Conservation (phyloP, 1,284 basidiomycete genomes). For the Coniophora puteana region DNA sequence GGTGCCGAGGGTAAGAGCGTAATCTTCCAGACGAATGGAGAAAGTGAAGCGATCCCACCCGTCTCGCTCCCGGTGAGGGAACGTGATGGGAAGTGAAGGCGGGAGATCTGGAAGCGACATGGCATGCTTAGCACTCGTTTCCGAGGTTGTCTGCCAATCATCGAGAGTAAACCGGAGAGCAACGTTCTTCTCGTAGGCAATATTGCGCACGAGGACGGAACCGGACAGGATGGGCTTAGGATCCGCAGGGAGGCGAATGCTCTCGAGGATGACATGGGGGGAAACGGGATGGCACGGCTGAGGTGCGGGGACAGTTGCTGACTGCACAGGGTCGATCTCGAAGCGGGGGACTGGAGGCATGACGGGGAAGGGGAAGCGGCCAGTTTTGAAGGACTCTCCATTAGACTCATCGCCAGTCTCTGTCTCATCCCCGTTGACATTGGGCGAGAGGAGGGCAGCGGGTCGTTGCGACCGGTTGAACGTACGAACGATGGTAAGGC, state of each 20-base stretch:
- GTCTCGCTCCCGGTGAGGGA: conserved; percentile 8
- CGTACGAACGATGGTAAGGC: conserved; percentile 79
- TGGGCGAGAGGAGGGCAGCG: conserved; percentile 36
- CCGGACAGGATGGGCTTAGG: conserved; percentile 48
- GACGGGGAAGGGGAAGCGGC: conserved; percentile 34
- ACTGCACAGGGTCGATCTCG: conserved; percentile 38
- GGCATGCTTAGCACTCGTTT: conserved; percentile 71
- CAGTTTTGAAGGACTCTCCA: conserved; percentile 35
- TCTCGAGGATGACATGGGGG: conserved; percentile 45
- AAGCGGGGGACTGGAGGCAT: conserved; percentile 57
- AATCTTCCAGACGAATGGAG: conserved; percentile 71
- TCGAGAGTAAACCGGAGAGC: conserved; percentile 90
- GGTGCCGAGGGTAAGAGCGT: conserved; percentile 61
- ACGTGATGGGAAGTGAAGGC: conserved; percentile 31
- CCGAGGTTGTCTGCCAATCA: conserved; percentile 90
- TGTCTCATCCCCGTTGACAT: conserved; percentile 57
- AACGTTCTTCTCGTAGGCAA: conserved; percentile 86
- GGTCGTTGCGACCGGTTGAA: conserved; percentile 85
- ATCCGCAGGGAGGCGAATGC: conserved; percentile 35
- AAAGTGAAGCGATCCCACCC: conserved; percentile 60
- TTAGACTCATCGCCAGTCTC: no score
- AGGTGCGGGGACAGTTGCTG: conserved; percentile 42
- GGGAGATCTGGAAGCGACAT: conserved; percentile 48
- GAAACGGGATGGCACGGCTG: no score
- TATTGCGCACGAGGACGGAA: conserved; percentile 78